phyloP scores from a whole-genome alignment of 176 grass and related monocot genomes.

The Oryza glaberrima region DNA sequence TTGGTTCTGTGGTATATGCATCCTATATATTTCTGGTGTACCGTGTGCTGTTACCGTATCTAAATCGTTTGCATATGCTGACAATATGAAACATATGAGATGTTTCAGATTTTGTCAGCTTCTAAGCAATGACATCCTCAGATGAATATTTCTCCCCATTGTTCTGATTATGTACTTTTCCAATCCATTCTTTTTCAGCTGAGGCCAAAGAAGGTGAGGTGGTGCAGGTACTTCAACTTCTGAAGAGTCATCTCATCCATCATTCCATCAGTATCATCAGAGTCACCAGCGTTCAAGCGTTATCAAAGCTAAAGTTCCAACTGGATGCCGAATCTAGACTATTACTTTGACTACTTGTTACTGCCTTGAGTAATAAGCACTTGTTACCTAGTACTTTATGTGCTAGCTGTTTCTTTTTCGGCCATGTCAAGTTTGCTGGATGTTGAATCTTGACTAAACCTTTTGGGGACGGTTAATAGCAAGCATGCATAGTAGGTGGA shows the following conservation, averaged over 20 bases:
- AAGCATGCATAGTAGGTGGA: too few relatives aligned
- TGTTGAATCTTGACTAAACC: too few relatives aligned
- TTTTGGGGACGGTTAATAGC: too few relatives aligned
- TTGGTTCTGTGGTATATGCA: background rate
- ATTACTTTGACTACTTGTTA: background rate
- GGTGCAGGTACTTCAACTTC: background rate
- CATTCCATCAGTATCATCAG: background rate
- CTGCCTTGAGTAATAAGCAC: background rate
- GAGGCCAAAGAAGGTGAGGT: conserved; percentile 18
- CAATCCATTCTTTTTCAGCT: conserved; percentile 22
- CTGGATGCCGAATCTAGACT: background rate
- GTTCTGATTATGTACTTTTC: background rate
- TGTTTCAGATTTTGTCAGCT: background rate
- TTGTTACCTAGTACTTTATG: background rate
- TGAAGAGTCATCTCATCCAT: background rate
- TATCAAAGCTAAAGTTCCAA: background rate
- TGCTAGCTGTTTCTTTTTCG: background rate
- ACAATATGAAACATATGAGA: background rate
- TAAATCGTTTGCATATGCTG: background rate
- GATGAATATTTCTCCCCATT: background rate
- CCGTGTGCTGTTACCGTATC: background rate
- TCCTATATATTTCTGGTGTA: background rate
- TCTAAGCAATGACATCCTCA: background rate
- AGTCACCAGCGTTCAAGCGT: background rate
- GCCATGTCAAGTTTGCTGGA: too few relatives aligned